Conservation (phyloP, 345 rosid genomes). For the Orychophragmus violaceus region DNA sequence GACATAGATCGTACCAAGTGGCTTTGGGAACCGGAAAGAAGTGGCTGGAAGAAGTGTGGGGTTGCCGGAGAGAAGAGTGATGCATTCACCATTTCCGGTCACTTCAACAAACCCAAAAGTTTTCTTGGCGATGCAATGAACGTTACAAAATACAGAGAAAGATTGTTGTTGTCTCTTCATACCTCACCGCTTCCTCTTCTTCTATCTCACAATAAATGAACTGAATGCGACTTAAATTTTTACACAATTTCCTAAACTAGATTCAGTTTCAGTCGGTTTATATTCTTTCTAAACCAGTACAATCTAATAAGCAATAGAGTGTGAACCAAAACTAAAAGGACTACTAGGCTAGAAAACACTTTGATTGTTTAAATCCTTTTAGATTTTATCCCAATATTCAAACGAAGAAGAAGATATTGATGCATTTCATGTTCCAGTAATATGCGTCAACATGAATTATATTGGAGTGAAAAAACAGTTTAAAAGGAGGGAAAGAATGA, state of each 20-base stretch:
- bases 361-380: too few species aligned
- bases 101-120: neutral
- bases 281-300: too few species aligned
- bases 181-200: neutral
- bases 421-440: too few species aligned
- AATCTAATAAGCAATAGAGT: too few species aligned
- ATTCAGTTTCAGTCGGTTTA: too few species aligned
- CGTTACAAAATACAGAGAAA: neutral
- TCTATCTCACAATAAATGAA: neutral
- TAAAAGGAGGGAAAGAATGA: too few species aligned
- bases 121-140: neutral
- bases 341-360: too few species aligned
- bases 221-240: neutral
- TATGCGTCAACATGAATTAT: too few species aligned
- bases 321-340: too few species aligned
- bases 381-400: too few species aligned
- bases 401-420: too few species aligned
- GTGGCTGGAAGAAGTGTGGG: constrained; percentile 16
- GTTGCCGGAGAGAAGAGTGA: neutral
- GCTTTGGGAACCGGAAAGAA: neutral
- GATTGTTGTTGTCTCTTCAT: neutral
- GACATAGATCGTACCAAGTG: constrained; percentile 1
- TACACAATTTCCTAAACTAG: neutral
- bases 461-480: too few species aligned
- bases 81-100: neutral